Evolutionary conservation across 257 asterid genomes (phyloP), one percentile per base, ranked within the genome.

Genomic region (Ocimum tenuiflorum): DNA sequence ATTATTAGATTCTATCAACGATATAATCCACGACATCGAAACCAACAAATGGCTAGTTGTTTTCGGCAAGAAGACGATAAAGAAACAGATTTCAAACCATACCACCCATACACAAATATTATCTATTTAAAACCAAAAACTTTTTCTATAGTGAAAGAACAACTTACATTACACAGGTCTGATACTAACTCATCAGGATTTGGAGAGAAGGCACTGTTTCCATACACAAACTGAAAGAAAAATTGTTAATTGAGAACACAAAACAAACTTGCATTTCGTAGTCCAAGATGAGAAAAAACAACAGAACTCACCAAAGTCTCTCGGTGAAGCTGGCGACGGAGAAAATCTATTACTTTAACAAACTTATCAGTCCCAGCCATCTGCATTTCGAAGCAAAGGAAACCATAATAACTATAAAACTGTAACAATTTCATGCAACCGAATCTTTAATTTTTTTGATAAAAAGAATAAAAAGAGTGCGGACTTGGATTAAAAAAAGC

Each of bases 141-240:
- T n/a, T 17, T 7, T 15, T 17, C 71, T 17, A 6, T 54, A 31
- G 13, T 42, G 18, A 47, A 67, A 51, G 11, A 69, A 41, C 64
- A 59, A 79, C 97, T 83, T 73, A 90, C 99, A 52, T 88, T 82
- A 29, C 82, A 94, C 11, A 94, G 82, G 79, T 94, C 99, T 15
- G 59, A 63, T 22, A 94, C 81, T 82, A 86, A 67, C 81, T 94
- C 95, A 77, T 94, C 99, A 6, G 99, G 94, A 79, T 86, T 88
- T 29, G 99, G 99, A 7, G 96, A 90, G 82, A 94, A 90, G 62
- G 95, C 95, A 52, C 99, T 90, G 91, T 94, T 94, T 66, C 90
- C 94, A 69, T 94, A 90, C 53, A 92, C 99, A 86, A 92, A 92
- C 99, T 87, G 73, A 50, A 39, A 65, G 20, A 66, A 50, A 65